Evolutionary conservation across 2,329 filamentous ascomycete genomes (phyloP).

Genomic region (Ceratocystis huliohia): DNA sequence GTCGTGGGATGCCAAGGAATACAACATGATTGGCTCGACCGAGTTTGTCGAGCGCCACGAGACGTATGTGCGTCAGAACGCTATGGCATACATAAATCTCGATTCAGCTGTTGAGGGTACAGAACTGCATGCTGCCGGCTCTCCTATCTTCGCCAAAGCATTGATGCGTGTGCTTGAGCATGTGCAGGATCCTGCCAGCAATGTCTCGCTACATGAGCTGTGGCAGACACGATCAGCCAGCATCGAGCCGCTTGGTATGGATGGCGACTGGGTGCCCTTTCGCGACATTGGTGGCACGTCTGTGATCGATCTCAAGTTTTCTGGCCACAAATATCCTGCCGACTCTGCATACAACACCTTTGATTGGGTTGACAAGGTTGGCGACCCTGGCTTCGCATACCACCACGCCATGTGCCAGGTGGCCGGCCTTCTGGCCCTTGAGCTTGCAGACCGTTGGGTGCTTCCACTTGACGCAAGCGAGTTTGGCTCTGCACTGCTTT

Average conservation of each 20-base stretch:
- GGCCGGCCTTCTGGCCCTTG: slow-evolving; percentile 68
- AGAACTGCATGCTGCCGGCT: slow-evolving; percentile 61
- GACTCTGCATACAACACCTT: slow-evolving; percentile 85
- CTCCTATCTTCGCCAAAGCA: slow-evolving; percentile 63
- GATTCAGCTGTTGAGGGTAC: slow-evolving; percentile 56
- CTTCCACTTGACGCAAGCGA: slow-evolving; percentile 67
- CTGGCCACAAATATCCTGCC: slow-evolving; percentile 52
- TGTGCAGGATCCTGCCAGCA: slow-evolving; percentile 57
- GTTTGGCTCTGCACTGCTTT: slow-evolving; percentile 54
- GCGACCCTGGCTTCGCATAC: slow-evolving; percentile 72
- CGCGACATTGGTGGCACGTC: slow-evolving; percentile 83
- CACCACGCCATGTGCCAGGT: slow-evolving; percentile 70
- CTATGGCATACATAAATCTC: slow-evolving; percentile 81
- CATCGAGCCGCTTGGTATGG: slow-evolving; percentile 58
- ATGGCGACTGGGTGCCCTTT: slow-evolving; percentile 78
- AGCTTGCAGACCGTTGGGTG: slow-evolving; percentile 68
- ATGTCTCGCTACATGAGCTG: slow-evolving; percentile 58
- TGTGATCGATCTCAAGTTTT: slow-evolving; percentile 73
- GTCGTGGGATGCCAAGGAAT: slow-evolving; percentile 89
- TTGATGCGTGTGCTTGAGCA: slow-evolving; percentile 62
- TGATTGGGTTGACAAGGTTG: slow-evolving; percentile 67
- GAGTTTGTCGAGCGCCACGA: slow-evolving; percentile 85
- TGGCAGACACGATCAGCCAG: slow-evolving; percentile 55
- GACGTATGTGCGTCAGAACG: slow-evolving; percentile 58
- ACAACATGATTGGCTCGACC: slow-evolving; percentile 86